Percentiles rank a stretch among this genome's conserved stretches.
These are phyloP conservation scores for Leccinum pellstonianum DNA, from an alignment of 768 basidiomycete genomes.

Conservation along the genomic window DNA sequence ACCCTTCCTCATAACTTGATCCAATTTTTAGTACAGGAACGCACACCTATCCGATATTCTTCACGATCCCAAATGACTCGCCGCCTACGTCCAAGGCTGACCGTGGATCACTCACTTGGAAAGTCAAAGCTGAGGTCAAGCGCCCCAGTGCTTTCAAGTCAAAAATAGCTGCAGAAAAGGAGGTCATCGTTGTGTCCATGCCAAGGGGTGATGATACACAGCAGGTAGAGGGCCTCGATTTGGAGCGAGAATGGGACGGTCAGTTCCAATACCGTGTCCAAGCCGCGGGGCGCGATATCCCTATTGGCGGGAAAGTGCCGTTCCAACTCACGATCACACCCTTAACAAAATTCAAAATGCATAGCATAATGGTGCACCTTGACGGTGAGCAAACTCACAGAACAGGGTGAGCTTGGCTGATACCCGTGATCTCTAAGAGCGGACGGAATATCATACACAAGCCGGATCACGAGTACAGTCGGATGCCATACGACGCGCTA, in stretches of 20 bases:
- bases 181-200: slow-evolving; percentile 71
- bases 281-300: slow-evolving; percentile 71
- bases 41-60: slow-evolving; percentile 95
- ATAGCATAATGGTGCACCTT: slow-evolving; percentile 66
- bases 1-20: slow-evolving; percentile 22
- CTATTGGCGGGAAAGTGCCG: slow-evolving; percentile 80
- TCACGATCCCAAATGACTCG: slow-evolving; percentile 76
- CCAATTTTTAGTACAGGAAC: slow-evolving; percentile 67
- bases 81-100: slow-evolving; percentile 77
- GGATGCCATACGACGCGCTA: slow-evolving; percentile 59
- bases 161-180: slow-evolving; percentile 68
- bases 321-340: slow-evolving; percentile 81
- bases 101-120: slow-evolving; percentile 77
- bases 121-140: slow-evolving; percentile 76
- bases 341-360: slow-evolving; percentile 76
- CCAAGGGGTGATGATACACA: slow-evolving; percentile 52
- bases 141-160: slow-evolving; percentile 77
- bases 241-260: slow-evolving; percentile 89
- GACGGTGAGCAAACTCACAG: slow-evolving; percentile 59
- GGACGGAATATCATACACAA: slow-evolving; percentile 75
- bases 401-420: slow-evolving; percentile 1
- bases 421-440: slow-evolving; percentile 48
- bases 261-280: slow-evolving; percentile 81
- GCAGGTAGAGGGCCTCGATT: slow-evolving; percentile 73
- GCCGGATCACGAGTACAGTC: slow-evolving; percentile 68